phyloP scores from a whole-genome alignment of 176 grass and related monocot species.

The Puccinellia tenuiflora region DNA sequence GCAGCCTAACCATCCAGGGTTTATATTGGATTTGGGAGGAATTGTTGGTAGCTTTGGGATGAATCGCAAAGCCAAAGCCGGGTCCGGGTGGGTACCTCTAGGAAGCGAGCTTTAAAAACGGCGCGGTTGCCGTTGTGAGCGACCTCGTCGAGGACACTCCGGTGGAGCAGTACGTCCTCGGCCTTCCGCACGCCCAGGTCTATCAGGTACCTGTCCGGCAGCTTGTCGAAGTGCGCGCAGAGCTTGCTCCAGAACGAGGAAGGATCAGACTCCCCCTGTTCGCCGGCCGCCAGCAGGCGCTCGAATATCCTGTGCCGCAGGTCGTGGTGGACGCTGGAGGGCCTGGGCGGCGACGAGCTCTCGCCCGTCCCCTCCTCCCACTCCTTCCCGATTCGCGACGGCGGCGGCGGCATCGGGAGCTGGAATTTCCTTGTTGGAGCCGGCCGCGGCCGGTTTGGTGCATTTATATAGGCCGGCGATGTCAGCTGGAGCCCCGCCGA shows the following conservation, averaged over 20 bases:
- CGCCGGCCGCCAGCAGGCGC: constrained; percentile 29
- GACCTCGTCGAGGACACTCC: constrained; percentile 50
- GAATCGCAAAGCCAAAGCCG: background rate
- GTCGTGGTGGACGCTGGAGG: background rate
- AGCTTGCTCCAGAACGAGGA: constrained; percentile 24
- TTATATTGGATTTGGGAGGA: background rate
- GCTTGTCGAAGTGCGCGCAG: constrained; percentile 38
- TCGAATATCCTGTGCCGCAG: constrained; percentile 35
- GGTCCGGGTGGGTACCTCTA: constrained; percentile 38
- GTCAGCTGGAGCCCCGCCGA: background rate
- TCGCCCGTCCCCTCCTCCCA: constrained; percentile 56
- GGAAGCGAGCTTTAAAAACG: constrained; percentile 57
- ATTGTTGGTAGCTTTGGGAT: background rate
- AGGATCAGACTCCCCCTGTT: constrained; percentile 19
- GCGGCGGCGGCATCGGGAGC: background rate
- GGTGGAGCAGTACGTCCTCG: constrained; percentile 74
- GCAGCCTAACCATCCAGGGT: background rate
- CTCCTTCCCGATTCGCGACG: background rate
- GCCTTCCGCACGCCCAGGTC: constrained; percentile 44
- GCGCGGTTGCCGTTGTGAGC: constrained; percentile 38
- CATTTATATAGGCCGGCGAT: background rate
- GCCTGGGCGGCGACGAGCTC: constrained; percentile 35
- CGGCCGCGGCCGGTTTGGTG: background rate
- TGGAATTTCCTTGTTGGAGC: background rate
- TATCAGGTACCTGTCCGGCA: constrained; percentile 52